Base-by-base conservation (phyloP, 257 asterid genomes). In the Buddleja alternifolia region DNA sequence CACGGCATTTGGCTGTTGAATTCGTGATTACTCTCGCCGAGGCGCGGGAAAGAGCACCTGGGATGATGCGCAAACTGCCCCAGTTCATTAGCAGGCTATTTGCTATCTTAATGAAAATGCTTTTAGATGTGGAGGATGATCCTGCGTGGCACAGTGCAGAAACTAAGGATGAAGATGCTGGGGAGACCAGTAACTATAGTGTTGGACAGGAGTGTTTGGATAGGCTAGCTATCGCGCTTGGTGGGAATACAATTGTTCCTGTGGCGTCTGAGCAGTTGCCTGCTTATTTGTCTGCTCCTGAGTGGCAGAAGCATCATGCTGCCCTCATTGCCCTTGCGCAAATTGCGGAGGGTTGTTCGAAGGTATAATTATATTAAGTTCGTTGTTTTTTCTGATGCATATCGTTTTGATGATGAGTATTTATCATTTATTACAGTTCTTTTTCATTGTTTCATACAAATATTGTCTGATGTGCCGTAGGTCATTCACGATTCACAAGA, bases 51-150 rank as follows among this genome's bases (percentile, higher is more conserved):
- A 81, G 97, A 71, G 97, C 99, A 3, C 99, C 99, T 0, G 99
- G 99, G 78, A 91, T 94, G 99, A 87, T 94, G 99, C 89, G 99
- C 80, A 94, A 94, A 82, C 57, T 94, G 86, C 97, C 99, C 0
- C 99, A 91, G 73, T 94, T 91, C 65, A 86, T 94, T 61, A 87
- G 84, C 75, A 76, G 94, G 77, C 71, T 94, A 25, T 94, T 94
- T 71, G 81, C 96, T 0, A 91, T 79, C 67, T 70, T 94, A 73
- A 87, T 94, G 99, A 85, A 71, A 70, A 85, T 94, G 97, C 81
- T 94, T 55, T 73, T 89, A 82, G 97, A 94, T 74, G 74, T 94
- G 46, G 97, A 94, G 62, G 97, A 94, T 69, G 99, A 87, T 57
- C 95, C 95, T 1, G 86, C 84, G 11, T 94, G 97, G 99, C 89